A percentile compares a stretch with the other conserved stretches of the same genome.
Conservation (phyloP, 148 eudicot genomes). For the Camellia sinensis region DNA sequence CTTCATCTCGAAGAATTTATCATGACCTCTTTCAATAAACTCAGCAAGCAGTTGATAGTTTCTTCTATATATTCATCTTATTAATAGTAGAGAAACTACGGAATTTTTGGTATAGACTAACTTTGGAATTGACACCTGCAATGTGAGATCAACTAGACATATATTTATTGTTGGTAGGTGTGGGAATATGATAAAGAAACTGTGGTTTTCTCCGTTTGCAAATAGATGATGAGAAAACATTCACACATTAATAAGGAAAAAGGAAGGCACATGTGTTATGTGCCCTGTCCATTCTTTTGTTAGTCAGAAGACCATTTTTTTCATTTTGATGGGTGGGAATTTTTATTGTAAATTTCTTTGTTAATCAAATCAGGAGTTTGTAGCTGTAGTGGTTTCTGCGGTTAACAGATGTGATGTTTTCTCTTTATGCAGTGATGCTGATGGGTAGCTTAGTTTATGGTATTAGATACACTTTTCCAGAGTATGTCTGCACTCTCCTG, state of each 20-base stretch:
- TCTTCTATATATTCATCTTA: not conserved
- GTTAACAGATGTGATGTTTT: not conserved
- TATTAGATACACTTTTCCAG: slow-evolving; percentile 70
- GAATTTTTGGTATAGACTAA: not conserved
- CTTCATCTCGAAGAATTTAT: not conserved
- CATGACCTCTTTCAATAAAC: not conserved
- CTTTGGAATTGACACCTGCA: not conserved
- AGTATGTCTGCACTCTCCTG: slow-evolving; percentile 72
- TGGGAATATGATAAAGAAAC: not conserved
- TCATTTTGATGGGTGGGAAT: not conserved
- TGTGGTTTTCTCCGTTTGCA: not conserved
- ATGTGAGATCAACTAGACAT: not conserved
- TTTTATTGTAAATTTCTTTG: not conserved
- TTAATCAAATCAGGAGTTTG: not conserved
- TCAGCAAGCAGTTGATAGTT: not conserved
- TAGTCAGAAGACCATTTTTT: not conserved
- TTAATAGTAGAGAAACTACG: no score
- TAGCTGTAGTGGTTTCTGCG: not conserved
- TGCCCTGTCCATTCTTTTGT: not conserved
- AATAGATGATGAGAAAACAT: not conserved
- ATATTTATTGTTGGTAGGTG: no score
- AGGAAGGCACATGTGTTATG: no score
- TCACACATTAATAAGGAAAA: not conserved
- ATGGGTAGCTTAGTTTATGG: slow-evolving; percentile 85
- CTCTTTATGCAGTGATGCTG: slow-evolving; percentile 66